phyloP scores from a whole-genome alignment of 345 rosid genomes.

The Erysimum cheiranthoides region DNA sequence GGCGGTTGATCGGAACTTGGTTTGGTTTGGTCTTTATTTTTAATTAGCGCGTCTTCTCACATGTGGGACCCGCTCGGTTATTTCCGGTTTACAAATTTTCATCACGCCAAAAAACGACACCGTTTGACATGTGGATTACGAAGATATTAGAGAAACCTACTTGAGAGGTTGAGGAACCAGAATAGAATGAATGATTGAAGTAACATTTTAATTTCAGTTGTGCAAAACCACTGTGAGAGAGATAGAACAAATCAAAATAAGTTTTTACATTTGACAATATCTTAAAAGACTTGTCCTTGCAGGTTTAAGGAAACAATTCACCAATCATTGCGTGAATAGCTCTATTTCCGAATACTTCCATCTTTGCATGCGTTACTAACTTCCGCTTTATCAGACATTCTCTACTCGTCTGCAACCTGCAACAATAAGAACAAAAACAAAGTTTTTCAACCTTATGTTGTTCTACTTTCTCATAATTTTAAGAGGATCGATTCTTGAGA shows the following conservation, averaged over 20 bases:
- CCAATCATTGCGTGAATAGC: conserved; percentile 11
- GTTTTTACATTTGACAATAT: conserved; percentile 14
- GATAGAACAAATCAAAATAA: neutral
- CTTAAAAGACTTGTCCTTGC: conserved; percentile 2
- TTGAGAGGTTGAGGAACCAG: neutral
- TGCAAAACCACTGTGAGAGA: neutral
- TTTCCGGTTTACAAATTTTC: neutral
- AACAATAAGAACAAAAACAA: neutral
- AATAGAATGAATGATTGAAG: neutral
- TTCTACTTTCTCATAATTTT: neutral
- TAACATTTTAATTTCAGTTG: neutral
- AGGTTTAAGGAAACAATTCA: conserved; percentile 31
- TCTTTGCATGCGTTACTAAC: conserved; percentile 22
- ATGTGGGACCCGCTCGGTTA: conserved; percentile 19
- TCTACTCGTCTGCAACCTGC: conserved; percentile 34
- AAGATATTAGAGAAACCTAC: too few relatives aligned
- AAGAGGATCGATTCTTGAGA: neutral
- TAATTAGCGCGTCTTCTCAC: too few relatives aligned
- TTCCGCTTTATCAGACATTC: neutral
- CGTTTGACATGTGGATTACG: neutral
- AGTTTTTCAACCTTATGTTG: neutral
- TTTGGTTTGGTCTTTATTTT: neutral
- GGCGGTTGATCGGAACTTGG: conserved; percentile 37
- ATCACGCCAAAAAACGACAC: neutral
- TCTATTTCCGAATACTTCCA: neutral